Percentiles rank a stretch among this genome's conserved stretches.
Evolutionary conservation across 2,329 filamentous ascomycete genomes (phyloP).

Genomic region (Neofusicoccum kwambonambiense): DNA sequence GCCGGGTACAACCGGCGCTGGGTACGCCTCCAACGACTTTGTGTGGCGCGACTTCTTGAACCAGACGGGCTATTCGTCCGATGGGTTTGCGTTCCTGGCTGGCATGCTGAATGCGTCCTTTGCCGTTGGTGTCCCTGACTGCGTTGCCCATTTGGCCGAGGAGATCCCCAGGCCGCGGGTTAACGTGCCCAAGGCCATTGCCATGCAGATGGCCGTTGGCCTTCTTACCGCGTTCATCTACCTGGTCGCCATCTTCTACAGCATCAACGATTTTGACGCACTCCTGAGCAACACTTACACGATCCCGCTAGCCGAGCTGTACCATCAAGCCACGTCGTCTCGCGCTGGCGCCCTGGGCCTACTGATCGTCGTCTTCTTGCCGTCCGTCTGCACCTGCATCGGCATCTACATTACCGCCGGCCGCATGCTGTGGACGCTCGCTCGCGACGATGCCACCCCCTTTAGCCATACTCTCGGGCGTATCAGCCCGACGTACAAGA

Average conservation of each 20-base stretch:
- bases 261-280: constrained; percentile 57
- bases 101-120: constrained; percentile 70
- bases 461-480: constrained; percentile 49
- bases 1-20: constrained; percentile 46
- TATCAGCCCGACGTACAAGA: constrained; percentile 48
- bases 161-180: constrained; percentile 31
- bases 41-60: constrained; percentile 51
- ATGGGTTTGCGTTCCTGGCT: constrained; percentile 63
- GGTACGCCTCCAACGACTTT: constrained; percentile 41
- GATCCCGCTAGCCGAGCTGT: constrained; percentile 67
- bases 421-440: constrained; percentile 63
- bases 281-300: constrained; percentile 50
- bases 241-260: constrained; percentile 51
- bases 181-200: constrained; percentile 43
- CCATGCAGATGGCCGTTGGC: constrained; percentile 38
- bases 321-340: constrained; percentile 49
- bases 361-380: constrained; percentile 54
- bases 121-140: constrained; percentile 65
- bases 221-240: constrained; percentile 38
- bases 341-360: constrained; percentile 43
- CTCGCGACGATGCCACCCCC: constrained; percentile 58
- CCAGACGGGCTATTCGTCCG: constrained; percentile 45
- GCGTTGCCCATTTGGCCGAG: constrained; percentile 62
- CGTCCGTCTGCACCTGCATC: constrained; percentile 52
- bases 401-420: constrained; percentile 61